Percentiles rank a stretch among this genome's conserved stretches.
These are phyloP conservation scores for Zygnema circumcarinatum DNA, from an alignment of 139 green algal genomes.

Conservation along the genomic window DNA sequence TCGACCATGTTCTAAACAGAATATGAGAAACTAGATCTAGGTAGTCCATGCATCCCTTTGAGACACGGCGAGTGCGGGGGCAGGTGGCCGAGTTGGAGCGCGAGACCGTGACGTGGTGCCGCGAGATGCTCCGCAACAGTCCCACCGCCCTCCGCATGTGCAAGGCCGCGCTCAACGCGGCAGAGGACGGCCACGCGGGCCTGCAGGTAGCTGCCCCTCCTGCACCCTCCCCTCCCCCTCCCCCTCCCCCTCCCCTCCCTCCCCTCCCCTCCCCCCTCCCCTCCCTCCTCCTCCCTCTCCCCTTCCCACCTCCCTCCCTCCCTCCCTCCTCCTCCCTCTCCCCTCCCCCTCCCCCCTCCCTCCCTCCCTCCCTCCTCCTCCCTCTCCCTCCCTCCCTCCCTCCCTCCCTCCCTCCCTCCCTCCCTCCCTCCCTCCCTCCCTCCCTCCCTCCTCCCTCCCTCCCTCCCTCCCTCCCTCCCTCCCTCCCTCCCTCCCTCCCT, in stretches of 20 bases:
- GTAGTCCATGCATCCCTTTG: too few species aligned
- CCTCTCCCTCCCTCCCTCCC: not conserved
- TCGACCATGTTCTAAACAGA: constrained; percentile 96
- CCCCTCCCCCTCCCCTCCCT: not conserved
- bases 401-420: not conserved
- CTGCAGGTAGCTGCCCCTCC: constrained; percentile 64
- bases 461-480: not conserved
- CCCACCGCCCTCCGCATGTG: constrained; percentile 88
- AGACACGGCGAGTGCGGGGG: not conserved
- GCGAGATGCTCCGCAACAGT: constrained; percentile 88
- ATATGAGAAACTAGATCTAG: constrained; percentile 87
- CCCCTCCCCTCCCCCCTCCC: constrained; percentile 16
- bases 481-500: not conserved
- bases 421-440: not conserved
- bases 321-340: not conserved
- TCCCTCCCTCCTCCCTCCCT: not conserved
- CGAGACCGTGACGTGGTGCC: constrained; percentile 90
- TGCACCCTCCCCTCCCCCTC: not conserved
- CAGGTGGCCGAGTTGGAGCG: constrained; percentile 77
- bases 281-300: not conserved
- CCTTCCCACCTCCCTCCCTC: not conserved
- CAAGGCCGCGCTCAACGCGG: constrained; percentile 93
- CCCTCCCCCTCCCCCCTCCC: not conserved
- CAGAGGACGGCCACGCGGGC: constrained; percentile 93
- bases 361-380: not conserved